phyloP scores from a whole-genome alignment of 768 basidiomycete species.

The Mycena rosella region DNA sequence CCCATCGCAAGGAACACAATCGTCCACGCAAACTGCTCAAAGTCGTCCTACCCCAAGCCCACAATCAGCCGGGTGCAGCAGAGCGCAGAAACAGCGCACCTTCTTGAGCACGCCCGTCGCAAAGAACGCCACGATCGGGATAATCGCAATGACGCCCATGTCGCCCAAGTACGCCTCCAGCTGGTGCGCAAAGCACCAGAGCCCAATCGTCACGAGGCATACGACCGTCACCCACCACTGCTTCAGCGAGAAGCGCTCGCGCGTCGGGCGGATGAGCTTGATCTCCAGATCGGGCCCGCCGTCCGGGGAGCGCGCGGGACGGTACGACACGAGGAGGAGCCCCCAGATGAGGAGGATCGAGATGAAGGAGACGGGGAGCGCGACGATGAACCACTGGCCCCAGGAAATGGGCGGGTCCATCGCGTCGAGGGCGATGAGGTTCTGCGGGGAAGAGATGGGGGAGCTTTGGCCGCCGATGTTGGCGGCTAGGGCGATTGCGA shows the following conservation, averaged over 20 bases:
- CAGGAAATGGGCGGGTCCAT: conserved; percentile 92
- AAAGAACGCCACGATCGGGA: conserved; percentile 95
- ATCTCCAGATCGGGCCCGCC: conserved; percentile 87
- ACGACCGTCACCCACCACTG: conserved; percentile 94
- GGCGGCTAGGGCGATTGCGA: conserved; percentile 97
- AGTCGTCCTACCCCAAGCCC: conserved; percentile 77
- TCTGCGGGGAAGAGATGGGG: conserved; percentile 98
- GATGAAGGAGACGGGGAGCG: conserved; percentile 88
- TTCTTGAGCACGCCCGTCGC: conserved; percentile 94
- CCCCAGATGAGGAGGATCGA: conserved; percentile 95
- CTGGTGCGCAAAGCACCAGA: conserved; percentile 91
- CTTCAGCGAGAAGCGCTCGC: conserved; percentile 82
- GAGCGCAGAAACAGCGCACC: conserved; percentile 56
- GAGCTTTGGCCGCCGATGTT: conserved; percentile 98
- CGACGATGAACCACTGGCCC: conserved; percentile 94
- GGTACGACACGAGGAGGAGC: conserved; percentile 86
- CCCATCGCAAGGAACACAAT: conserved; percentile 99
- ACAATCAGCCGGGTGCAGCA: no score
- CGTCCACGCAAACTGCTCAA: conserved; percentile 94
- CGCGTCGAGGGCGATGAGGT: conserved; percentile 88
- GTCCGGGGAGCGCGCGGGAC: conserved; percentile 76
- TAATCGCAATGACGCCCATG: conserved; percentile 97
- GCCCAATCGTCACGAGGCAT: conserved; percentile 83
- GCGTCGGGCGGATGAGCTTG: conserved; percentile 84
- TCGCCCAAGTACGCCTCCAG: conserved; percentile 87